These are phyloP conservation scores for Septoria petroselini DNA, from an alignment of 2,329 filamentous ascomycete species.

Conservation along the genomic window DNA sequence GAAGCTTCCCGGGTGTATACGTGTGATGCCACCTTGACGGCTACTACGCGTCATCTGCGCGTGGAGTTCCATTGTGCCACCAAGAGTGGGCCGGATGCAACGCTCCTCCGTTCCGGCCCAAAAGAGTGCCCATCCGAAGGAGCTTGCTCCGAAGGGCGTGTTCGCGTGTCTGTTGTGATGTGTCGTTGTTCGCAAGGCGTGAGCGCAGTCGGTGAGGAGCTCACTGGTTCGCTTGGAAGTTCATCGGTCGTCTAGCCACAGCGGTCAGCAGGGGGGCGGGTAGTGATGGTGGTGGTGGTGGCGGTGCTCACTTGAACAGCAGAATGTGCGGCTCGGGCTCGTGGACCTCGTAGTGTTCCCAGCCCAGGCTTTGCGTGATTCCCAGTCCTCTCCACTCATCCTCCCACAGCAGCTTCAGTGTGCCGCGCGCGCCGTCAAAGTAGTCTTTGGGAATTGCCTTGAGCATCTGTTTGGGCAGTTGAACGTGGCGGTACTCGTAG, in stretches of 20 bases:
- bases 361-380: conserved; percentile 98
- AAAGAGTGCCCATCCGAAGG: conserved; percentile 19
- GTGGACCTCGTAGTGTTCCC: conserved; percentile 99
- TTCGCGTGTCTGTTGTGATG: neutral
- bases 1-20: too few relatives aligned
- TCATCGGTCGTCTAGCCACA: conserved; percentile 28
- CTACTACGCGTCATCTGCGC: neutral
- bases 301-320: conserved; percentile 81
- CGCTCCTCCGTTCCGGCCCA: neutral
- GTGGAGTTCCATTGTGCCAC: neutral
- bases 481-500: conserved; percentile 96
- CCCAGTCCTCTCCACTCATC: conserved; percentile 97
- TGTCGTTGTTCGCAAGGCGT: neutral
- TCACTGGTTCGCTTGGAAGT: conserved; percentile 21
- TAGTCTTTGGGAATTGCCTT: conserved; percentile 95
- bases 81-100: neutral
- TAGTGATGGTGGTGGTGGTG: too few relatives aligned
- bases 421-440: conserved; percentile 83
- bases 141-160: conserved; percentile 32
- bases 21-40: too few relatives aligned
- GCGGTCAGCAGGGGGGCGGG: too few relatives aligned
- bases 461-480: conserved; percentile 96
- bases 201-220: neutral
- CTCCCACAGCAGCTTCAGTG: conserved; percentile 94
- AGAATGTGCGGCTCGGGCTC: conserved; percentile 98